A percentile compares a stretch with the other conserved stretches of the same genome.
Evolutionary conservation across 176 grass and related monocot species (phyloP).

Genomic region (Carex scoparia): DNA sequence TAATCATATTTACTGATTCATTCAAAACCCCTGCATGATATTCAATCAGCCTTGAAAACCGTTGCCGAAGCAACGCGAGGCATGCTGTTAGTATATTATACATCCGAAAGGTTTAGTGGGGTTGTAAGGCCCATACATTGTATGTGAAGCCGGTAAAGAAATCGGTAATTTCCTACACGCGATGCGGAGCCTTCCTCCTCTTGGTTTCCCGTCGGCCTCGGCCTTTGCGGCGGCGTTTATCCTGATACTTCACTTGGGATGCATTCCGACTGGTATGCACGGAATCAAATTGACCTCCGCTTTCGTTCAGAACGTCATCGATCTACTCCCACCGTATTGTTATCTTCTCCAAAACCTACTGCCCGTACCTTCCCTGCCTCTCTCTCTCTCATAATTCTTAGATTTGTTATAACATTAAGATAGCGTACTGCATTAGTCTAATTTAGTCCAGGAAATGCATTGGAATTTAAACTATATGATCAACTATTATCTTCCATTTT

Average conservation of each 20-base stretch:
- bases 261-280: slow-evolving; percentile 21
- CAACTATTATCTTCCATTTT: neutral
- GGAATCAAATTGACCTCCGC: slow-evolving; percentile 46
- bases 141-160: neutral
- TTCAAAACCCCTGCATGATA: too few relatives aligned
- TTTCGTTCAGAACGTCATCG: slow-evolving; percentile 74
- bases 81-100: too few relatives aligned
- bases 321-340: slow-evolving; percentile 81
- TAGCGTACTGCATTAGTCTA: too few relatives aligned
- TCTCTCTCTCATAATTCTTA: neutral
- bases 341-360: slow-evolving; percentile 94
- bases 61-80: too few relatives aligned
- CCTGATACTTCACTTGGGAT: slow-evolving; percentile 36
- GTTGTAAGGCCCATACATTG: too few relatives aligned
- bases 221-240: slow-evolving; percentile 2
- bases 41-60: too few relatives aligned
- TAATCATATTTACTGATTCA: too few relatives aligned
- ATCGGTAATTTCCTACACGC: neutral
- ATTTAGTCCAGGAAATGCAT: too few relatives aligned
- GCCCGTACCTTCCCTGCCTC: slow-evolving; percentile 41
- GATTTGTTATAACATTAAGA: neutral
- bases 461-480: neutral
- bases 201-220: neutral
- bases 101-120: too few relatives aligned
- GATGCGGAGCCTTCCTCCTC: neutral